Percentiles rank a stretch among this genome's conserved stretches.
Evolutionary conservation across 306 rosid genomes (phyloP).

Genomic region (Pterocarpus macrocarpus): DNA sequence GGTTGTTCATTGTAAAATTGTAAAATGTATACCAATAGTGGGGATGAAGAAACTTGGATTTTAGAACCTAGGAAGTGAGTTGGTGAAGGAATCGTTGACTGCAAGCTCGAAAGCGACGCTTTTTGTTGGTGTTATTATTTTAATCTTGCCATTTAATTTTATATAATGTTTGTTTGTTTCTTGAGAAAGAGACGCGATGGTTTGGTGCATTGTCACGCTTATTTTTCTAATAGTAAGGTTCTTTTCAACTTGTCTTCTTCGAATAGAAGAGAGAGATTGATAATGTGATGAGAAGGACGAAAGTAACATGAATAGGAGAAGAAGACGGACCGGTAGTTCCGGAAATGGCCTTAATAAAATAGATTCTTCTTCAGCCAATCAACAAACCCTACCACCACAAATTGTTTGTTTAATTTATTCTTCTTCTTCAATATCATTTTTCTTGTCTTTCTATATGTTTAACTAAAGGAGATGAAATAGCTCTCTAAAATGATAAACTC

Average conservation of each 20-base stretch:
- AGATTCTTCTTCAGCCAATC: slow-evolving; percentile 48
- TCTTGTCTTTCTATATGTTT: slow-evolving; percentile 29
- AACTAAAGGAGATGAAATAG: slow-evolving; percentile 30
- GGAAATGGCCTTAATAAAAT: slow-evolving; percentile 44
- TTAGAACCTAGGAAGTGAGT: slow-evolving; percentile 55
- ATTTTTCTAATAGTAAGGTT: slow-evolving; percentile 41
- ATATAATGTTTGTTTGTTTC: slow-evolving; percentile 49
- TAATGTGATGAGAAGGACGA: slow-evolving; percentile 51
- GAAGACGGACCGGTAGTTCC: slow-evolving; percentile 58
- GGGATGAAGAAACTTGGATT: slow-evolving; percentile 56
- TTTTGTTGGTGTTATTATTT: slow-evolving; percentile 34
- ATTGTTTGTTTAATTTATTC: slow-evolving; percentile 12
- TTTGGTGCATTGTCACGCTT: slow-evolving; percentile 45
- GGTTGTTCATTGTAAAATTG: background rate
- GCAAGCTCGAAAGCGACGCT: slow-evolving; percentile 50
- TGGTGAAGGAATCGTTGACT: slow-evolving; percentile 72
- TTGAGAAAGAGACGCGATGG: slow-evolving; percentile 50
- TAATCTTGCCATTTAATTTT: slow-evolving; percentile 30
- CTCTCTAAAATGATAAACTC: slow-evolving; percentile 38
- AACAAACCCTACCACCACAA: slow-evolving; percentile 1
- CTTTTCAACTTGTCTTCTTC: slow-evolving; percentile 45
- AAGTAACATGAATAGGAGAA: slow-evolving; percentile 57
- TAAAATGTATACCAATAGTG: slow-evolving; percentile 20
- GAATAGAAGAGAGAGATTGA: slow-evolving; percentile 42
- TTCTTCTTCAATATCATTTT: slow-evolving; percentile 30